Conservation (phyloP, 2,329 filamentous ascomycete genomes). For the Mycosphaerelloides madeirae region DNA sequence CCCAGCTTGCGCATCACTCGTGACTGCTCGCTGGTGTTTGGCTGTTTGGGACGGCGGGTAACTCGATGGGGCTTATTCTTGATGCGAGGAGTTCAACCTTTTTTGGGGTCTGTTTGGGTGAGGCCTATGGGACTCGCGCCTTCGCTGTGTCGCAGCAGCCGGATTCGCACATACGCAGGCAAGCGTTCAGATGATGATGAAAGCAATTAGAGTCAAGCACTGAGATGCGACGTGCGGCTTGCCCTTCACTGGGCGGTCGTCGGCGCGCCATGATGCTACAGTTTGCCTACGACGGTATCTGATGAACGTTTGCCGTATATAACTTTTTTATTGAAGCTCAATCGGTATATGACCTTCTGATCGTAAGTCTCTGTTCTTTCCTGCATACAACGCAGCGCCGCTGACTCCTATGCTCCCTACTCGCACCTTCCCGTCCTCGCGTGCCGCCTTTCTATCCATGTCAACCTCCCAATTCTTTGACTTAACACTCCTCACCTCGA, state of each 20-base stretch:
- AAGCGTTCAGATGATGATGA: conserved; percentile 75
- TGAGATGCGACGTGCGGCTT: conserved; percentile 53
- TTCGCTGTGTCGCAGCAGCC: conserved; percentile 65
- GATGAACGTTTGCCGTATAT: conserved; percentile 12
- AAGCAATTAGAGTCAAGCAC: conserved; percentile 97
- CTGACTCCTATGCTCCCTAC: too few relatives aligned
- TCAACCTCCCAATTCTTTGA: too few relatives aligned
- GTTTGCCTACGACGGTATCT: conserved; percentile 34
- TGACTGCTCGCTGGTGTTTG: conserved; percentile 24
- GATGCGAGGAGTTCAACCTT: conserved; percentile 75
- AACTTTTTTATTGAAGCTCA: too few relatives aligned
- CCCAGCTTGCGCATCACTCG: conserved; percentile 16
- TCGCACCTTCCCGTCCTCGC: too few relatives aligned
- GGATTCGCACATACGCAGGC: conserved; percentile 44
- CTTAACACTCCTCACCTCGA: too few relatives aligned
- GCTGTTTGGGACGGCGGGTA: too few relatives aligned
- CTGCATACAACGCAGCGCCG: too few relatives aligned
- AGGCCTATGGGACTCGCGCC: conserved; percentile 24
- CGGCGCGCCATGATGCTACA: conserved; percentile 30
- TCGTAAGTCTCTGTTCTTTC: too few relatives aligned
- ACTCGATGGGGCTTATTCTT: conserved; percentile 99
- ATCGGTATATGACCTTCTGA: too few relatives aligned
- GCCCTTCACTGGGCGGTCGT: conserved; percentile 42
- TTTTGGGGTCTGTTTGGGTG: conserved; percentile 42
- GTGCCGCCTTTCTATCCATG: too few relatives aligned